Base-by-base conservation (phyloP, 2,329 filamentous ascomycete genomes). In the Monosporascus sp. region DNA sequence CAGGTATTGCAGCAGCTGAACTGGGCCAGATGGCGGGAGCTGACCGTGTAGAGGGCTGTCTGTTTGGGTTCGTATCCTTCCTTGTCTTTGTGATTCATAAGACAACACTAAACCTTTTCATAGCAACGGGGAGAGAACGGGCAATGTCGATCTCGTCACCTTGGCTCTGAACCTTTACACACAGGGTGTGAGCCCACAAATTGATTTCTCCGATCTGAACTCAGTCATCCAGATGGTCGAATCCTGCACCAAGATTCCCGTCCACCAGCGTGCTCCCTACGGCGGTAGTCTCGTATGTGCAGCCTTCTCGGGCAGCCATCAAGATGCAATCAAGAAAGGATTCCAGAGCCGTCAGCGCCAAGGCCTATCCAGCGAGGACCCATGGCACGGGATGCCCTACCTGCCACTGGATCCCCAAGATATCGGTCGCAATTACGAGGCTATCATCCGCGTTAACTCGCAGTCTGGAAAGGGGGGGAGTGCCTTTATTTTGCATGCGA, bases 401-500 rank as follows among this genome's bases (percentile, higher is more conserved):
- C 85, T 97, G 48, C 93, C 93, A 14, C 81, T 97, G 63, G 94
- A 97, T 66, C 93, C 93, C 5, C 81, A 88, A 65, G 93, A 97
- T 66, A 96, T 97, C 59, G 93, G 93, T 49, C 85, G 93, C 53
- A 97, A 86, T 17, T 97, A 97, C 81, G 92, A 97, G 73, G 93
- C 93, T 54, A 88, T 97, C 67, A 97, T 97, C 68, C 89, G 93
- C 55, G 93, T 97, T 81, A 99, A 97, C 78, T 96, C 90, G 18
- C 93, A 97, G 70, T 90, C 85, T 63, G 93, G 93, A 60, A 97
- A 99, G 76, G 93, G 93, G 56, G 94, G 94, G 63, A 87, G 90
- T 55, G 92, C 94, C 49, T 97, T 90, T 89, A 89, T 97, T 67
- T 92, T 97, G 67, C 85, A 92, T 68, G 86, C 88, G 62, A 87